These are phyloP conservation scores for Echinosophora koreensis DNA, from an alignment of 306 rosid genomes.

Conservation along the genomic window DNA sequence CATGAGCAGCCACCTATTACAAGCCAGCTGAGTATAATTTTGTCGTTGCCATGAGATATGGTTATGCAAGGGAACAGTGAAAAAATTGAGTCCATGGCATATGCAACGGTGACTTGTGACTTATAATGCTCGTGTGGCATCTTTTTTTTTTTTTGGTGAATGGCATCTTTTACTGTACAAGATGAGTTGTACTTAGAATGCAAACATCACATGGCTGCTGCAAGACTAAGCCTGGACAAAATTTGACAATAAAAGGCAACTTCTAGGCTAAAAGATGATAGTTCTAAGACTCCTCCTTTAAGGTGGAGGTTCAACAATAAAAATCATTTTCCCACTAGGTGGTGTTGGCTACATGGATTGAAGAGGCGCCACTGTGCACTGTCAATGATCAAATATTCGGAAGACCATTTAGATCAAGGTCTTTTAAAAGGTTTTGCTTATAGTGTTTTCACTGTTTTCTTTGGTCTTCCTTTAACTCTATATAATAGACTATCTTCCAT, in stretches of 20 bases:
- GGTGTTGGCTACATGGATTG: too few species aligned
- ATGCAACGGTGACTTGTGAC: background rate
- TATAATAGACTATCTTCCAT: background rate
- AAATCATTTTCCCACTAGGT: too few species aligned
- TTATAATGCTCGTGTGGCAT: background rate
- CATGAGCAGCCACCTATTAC: slow-evolving; percentile 14
- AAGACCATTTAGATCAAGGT: background rate
- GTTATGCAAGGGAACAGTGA: background rate
- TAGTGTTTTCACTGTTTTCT: background rate
- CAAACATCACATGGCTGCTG: background rate
- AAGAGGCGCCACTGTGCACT: background rate
- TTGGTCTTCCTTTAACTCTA: background rate
- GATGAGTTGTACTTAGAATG: background rate
- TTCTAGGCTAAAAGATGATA: background rate
- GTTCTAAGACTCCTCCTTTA: background rate
- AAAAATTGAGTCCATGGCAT: background rate
- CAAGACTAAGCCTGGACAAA: too few species aligned
- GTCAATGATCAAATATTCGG: background rate
- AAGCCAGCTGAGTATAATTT: background rate
- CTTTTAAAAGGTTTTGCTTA: background rate
- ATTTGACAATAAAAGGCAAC: background rate
- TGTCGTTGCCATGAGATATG: background rate
- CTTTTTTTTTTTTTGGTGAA: too few species aligned
- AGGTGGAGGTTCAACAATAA: too few species aligned
- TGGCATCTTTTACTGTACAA: background rate